Percentiles rank a stretch among this genome's conserved stretches.
These are phyloP conservation scores for Cystofilobasidium capitatum DNA, from an alignment of 768 basidiomycete genomes.

Conservation along the genomic window DNA sequence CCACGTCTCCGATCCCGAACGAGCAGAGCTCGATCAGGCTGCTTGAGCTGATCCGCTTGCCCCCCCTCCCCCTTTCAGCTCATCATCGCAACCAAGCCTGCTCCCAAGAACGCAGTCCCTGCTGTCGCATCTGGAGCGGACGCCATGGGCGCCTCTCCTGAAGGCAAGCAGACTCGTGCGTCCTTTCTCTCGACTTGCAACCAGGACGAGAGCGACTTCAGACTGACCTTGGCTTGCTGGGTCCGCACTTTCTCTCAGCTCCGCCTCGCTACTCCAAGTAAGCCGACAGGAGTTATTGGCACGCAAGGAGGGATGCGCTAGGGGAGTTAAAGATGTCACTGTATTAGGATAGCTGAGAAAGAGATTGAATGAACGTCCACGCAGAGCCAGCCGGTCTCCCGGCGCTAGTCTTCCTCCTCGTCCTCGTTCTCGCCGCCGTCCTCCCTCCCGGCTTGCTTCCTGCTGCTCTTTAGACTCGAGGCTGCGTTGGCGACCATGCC, in stretches of 20 bases:
- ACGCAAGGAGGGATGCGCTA: too few species aligned
- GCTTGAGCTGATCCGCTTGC: not conserved
- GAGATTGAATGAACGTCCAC: too few species aligned
- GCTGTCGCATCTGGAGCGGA: not conserved
- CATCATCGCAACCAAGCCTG: slow-evolving; percentile 5
- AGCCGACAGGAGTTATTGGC: too few species aligned
- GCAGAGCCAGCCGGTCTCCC: too few species aligned
- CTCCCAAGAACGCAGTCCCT: not conserved
- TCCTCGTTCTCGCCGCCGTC: not conserved
- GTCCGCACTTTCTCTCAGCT: not conserved
- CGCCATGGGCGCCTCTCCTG: not conserved
- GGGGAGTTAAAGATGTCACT: too few species aligned
- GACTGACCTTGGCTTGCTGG: not conserved
- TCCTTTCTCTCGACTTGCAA: not conserved
- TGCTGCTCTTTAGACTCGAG: not conserved
- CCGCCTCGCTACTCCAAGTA: slow-evolving; percentile 3
- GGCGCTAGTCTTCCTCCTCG: not conserved
- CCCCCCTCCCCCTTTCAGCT: not conserved
- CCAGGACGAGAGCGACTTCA: not conserved
- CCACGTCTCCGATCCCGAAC: not conserved
- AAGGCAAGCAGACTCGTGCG: slow-evolving; percentile 5
- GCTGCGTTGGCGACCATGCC: slow-evolving; percentile 4
- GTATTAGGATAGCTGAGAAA: too few species aligned
- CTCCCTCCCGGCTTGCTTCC: not conserved
- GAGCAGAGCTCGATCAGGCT: not conserved